A percentile compares a stretch with the other conserved stretches of the same genome.
Evolutionary conservation across 2,329 filamentous ascomycete species (phyloP).

Genomic region (Alternaria solani): DNA sequence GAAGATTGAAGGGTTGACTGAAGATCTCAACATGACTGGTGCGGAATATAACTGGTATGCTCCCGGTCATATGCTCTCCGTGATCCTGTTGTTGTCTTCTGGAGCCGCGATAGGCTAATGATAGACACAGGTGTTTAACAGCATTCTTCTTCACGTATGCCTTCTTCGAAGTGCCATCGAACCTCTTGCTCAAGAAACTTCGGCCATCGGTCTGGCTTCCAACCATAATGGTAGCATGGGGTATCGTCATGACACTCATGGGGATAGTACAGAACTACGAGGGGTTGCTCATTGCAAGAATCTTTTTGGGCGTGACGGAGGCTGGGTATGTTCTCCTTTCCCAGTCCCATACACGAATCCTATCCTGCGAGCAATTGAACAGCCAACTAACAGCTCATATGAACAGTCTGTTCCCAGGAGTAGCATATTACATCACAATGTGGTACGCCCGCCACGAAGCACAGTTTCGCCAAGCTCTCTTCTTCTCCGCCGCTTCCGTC

Average conservation of each 20-base stretch:
- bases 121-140: constrained; percentile 58
- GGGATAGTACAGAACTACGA: constrained; percentile 57
- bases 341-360: neutral
- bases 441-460: constrained; percentile 70
- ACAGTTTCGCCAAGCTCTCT: constrained; percentile 65
- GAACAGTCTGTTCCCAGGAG: constrained; percentile 42
- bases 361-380: neutral
- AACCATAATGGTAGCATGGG: constrained; percentile 61
- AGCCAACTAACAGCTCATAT: neutral
- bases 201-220: constrained; percentile 56
- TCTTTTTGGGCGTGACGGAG: constrained; percentile 55
- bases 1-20: constrained; percentile 46
- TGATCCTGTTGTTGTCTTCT: neutral
- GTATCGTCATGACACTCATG: constrained; percentile 60
- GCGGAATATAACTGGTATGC: constrained; percentile 67
- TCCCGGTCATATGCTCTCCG: neutral
- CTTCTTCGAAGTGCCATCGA: constrained; percentile 62
- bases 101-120: neutral
- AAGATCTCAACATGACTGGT: constrained; percentile 50
- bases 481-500: constrained; percentile 65
- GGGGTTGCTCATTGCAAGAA: constrained; percentile 55
- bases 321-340: constrained; percentile 34
- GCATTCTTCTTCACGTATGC: constrained; percentile 68
- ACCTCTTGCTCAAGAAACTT: constrained; percentile 67
- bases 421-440: constrained; percentile 66